Conservation (phyloP, 1,284 basidiomycete species). For the Bondarzewia mesenterica region DNA sequence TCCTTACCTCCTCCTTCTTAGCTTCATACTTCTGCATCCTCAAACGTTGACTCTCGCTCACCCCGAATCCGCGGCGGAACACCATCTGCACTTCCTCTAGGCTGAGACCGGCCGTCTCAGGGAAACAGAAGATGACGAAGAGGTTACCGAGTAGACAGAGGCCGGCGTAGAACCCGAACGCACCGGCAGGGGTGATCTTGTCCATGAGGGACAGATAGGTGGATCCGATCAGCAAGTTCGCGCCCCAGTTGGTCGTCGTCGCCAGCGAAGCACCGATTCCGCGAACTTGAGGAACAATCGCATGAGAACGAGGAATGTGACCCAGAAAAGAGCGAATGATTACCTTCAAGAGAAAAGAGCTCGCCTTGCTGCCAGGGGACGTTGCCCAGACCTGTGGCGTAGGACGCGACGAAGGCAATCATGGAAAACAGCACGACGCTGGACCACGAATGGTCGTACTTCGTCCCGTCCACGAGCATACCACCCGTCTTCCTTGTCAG, state of each 20-base stretch:
- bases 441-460: conserved; percentile 61
- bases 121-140: conserved; percentile 67
- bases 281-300: conserved; percentile 38
- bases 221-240: conserved; percentile 71
- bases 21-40: conserved; percentile 20
- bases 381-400: conserved; percentile 72
- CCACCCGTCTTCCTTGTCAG: conserved; percentile 63
- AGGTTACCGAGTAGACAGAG: conserved; percentile 65
- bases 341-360: conserved; percentile 68
- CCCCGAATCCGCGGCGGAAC: conserved; percentile 52
- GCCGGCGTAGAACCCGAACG: conserved; percentile 76
- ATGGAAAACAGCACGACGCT: conserved; percentile 69
- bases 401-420: conserved; percentile 78
- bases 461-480: conserved; percentile 52
- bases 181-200: conserved; percentile 67
- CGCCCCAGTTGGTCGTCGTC: conserved; percentile 80
- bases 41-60: conserved; percentile 42
- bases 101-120: conserved; percentile 69
- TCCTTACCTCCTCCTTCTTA: background rate
- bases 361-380: conserved; percentile 88
- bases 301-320: background rate
- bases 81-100: conserved; percentile 68
- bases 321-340: conserved; percentile 9
- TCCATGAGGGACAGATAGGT: conserved; percentile 78
- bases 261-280: conserved; percentile 75